Conservation (phyloP, 2,329 filamentous ascomycete genomes). For the Blumeriella jaapii region DNA sequence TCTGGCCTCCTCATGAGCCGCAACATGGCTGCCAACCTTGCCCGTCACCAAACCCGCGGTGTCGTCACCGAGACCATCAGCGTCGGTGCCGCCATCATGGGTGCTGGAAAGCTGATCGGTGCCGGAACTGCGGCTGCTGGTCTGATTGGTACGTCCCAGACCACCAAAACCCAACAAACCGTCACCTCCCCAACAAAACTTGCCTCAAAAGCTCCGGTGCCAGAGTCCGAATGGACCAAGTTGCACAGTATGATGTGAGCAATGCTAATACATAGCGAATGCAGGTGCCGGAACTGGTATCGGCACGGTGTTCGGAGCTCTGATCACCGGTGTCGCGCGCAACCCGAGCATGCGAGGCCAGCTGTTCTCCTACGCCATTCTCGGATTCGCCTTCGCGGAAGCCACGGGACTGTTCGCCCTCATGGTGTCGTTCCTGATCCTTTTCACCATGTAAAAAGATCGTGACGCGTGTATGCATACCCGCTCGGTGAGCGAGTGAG, state of each 20-base stretch:
- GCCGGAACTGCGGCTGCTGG: slow-evolving; percentile 22
- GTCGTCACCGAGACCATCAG: slow-evolving; percentile 20
- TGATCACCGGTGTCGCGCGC: slow-evolving; percentile 42
- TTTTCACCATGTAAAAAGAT: slow-evolving; percentile 19
- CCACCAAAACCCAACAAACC: too few relatives aligned
- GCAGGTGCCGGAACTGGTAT: slow-evolving; percentile 32
- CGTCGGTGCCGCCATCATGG: slow-evolving; percentile 19
- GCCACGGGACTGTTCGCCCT: slow-evolving; percentile 48
- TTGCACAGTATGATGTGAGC: background rate
- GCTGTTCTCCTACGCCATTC: slow-evolving; percentile 51
- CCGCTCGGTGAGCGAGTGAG: too few relatives aligned
- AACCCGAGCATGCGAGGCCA: slow-evolving; percentile 44
- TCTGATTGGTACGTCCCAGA: too few relatives aligned
- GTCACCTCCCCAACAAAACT: background rate
- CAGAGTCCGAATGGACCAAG: background rate
- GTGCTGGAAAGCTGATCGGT: slow-evolving; percentile 21
- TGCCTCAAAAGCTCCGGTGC: too few relatives aligned
- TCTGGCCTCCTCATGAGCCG: slow-evolving; percentile 20
- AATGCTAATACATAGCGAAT: background rate
- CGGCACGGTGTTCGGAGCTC: slow-evolving; percentile 41
- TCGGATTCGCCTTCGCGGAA: slow-evolving; percentile 53
- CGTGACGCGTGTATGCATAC: background rate
- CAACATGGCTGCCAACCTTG: slow-evolving; percentile 16
- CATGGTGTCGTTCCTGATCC: slow-evolving; percentile 31
- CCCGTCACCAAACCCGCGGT: slow-evolving; percentile 18